A percentile compares a stretch with the other conserved stretches of the same genome.
These are phyloP conservation scores for Lumnitzera littorea DNA, from an alignment of 345 rosid genomes.

Conservation along the genomic window DNA sequence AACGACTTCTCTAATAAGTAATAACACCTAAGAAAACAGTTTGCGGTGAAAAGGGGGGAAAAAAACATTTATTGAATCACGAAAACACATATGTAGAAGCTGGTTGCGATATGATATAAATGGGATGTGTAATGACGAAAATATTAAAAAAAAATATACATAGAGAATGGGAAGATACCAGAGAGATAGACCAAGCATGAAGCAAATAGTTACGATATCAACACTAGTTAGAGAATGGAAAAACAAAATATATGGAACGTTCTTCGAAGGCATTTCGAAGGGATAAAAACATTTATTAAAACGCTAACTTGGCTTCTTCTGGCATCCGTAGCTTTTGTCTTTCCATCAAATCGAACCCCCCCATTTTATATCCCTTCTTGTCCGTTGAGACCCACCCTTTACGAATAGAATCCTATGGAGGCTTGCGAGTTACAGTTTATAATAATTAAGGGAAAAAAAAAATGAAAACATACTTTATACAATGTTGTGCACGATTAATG, in stretches of 20 bases:
- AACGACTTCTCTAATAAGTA: no score
- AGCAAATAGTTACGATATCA: background rate
- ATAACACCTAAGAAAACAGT: no score
- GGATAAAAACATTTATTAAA: slow-evolving; percentile 4
- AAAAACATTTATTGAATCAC: no score
- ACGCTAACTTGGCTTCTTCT: slow-evolving; percentile 27
- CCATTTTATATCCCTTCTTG: slow-evolving; percentile 3
- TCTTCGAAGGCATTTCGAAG: slow-evolving; percentile 31
- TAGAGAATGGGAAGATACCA: background rate
- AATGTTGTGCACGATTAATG: no score
- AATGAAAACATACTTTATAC: background rate
- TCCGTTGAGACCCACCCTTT: slow-evolving; percentile 6
- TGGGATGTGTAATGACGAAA: background rate
- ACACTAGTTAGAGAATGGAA: slow-evolving; percentile 6
- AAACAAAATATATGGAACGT: slow-evolving; percentile 34
- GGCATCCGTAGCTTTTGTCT: slow-evolving; percentile 18
- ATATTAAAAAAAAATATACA: background rate
- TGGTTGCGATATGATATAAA: background rate
- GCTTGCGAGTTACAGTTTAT: background rate
- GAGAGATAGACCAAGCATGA: slow-evolving; percentile 2
- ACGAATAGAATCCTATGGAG: slow-evolving; percentile 10
- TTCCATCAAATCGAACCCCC: slow-evolving; percentile 1
- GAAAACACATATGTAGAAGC: slow-evolving; percentile 1
- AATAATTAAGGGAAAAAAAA: background rate
- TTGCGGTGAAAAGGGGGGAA: no score